Evolutionary conservation across 2,329 filamentous ascomycete species (phyloP).

Genomic region (Sporothrix brunneoviolacea): DNA sequence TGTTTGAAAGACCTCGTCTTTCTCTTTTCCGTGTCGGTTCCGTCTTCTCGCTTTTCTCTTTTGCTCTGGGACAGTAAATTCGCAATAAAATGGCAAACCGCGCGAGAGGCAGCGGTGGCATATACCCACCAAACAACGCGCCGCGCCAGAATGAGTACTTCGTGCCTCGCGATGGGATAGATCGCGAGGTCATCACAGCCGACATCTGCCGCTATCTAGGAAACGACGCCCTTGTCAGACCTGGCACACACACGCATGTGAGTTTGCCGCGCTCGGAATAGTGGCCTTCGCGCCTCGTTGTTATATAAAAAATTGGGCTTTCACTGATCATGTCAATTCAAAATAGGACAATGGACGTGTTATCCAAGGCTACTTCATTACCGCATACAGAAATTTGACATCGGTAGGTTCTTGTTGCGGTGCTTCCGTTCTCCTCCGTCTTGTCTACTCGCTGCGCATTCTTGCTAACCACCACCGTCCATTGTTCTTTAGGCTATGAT

Average conservation of each 20-base stretch:
- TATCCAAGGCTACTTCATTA: conserved; percentile 69
- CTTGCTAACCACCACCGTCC: background rate
- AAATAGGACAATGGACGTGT: conserved; percentile 50
- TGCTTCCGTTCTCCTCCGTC: background rate
- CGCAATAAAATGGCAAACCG: conserved; percentile 8
- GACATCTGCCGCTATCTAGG: conserved; percentile 80
- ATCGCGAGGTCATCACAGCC: conserved; percentile 75
- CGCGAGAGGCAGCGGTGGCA: background rate
- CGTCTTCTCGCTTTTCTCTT: background rate
- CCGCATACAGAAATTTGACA: conserved; percentile 71
- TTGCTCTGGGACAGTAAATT: background rate
- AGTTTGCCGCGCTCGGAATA: conserved; percentile 25
- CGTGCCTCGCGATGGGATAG: conserved; percentile 72
- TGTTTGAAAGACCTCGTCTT: background rate
- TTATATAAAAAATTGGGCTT: background rate
- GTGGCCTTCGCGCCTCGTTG: conserved; percentile 9
- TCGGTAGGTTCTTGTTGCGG: conserved; percentile 48
- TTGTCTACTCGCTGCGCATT: background rate
- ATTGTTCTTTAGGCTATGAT: conserved; percentile 49
- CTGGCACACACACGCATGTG: conserved; percentile 63
- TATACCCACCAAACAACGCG: conserved; percentile 7
- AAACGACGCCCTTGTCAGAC: conserved; percentile 73
- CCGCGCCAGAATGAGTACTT: conserved; percentile 69
- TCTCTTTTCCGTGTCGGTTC: background rate
- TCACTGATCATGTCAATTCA: conserved; percentile 4